These are phyloP conservation scores for Globisporangium acanthophoron DNA, from an alignment of 352 stramenopile species.

Conservation along the genomic window DNA sequence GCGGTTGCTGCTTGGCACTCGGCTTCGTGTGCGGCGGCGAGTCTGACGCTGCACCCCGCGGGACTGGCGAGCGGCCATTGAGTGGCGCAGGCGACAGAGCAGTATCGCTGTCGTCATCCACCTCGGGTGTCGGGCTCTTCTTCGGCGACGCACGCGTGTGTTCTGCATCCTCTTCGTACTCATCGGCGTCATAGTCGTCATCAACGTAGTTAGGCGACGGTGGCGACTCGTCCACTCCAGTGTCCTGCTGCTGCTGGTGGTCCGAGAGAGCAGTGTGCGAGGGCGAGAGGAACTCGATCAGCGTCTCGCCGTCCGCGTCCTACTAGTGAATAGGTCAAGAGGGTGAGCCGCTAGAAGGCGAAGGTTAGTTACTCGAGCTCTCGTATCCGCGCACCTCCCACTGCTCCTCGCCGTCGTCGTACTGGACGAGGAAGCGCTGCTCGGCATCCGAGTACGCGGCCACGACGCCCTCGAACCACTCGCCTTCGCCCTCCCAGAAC, in stretches of 20 bases:
- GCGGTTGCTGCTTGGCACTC: background rate
- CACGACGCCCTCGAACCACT: conserved; percentile 69
- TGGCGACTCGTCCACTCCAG: conserved; percentile 3
- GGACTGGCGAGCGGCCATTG: background rate
- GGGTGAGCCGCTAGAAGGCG: background rate
- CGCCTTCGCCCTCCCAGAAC: conserved; percentile 60
- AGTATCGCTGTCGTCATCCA: conserved; percentile 2
- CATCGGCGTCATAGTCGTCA: conserved; percentile 9
- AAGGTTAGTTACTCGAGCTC: background rate
- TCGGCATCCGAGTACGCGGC: conserved; percentile 17
- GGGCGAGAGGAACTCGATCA: conserved; percentile 18
- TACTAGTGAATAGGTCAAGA: background rate
- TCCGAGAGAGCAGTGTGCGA: background rate
- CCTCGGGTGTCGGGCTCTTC: conserved; percentile 10
- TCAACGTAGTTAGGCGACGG: conserved; percentile 8
- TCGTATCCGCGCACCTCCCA: conserved; percentile 40
- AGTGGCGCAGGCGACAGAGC: background rate
- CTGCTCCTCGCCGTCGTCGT: conserved; percentile 73
- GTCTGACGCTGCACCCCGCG: background rate
- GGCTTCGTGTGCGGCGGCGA: background rate
- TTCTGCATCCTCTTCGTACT: conserved; percentile 14
- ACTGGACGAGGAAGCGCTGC: conserved; percentile 53
- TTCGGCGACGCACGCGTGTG: conserved; percentile 9
- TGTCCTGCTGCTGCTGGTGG: background rate
- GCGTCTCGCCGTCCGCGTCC: conserved; percentile 10